Evolutionary conservation across 2,329 filamentous ascomycete genomes (phyloP), one percentile per base, ranked within the genome.

Genomic region (Fusarium agapanthi): DNA sequence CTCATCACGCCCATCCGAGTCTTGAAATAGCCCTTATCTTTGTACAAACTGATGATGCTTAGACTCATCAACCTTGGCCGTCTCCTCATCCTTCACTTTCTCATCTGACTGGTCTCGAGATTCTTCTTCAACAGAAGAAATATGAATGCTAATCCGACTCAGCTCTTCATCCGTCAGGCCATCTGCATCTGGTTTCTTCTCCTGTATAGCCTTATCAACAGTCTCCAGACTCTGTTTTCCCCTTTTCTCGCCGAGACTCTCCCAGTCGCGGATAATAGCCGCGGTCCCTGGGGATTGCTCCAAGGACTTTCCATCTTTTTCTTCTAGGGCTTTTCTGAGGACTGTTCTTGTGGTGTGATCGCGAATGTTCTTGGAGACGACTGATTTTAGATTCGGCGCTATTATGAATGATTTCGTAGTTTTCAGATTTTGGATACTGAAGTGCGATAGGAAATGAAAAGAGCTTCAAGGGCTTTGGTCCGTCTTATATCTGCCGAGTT

Each of bases 31-130:
- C 0, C 67, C 67, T 65, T 65, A 70, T 38, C 65, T 40, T 12
- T 6, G 60, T 2, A 70, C 32, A 16, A 47, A 70, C 32, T 70
- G 67, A 40, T 70, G 67, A 18, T 70, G 67, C 11, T 61, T 69
- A 20, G 69, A 69, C 38, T 53, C 38, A 15, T 56, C 30, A 20
- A 70, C 69, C 32, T 35, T 41, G 9, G 28, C 10, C 9, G n/a
- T n/a, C 18, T 70, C 67, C 6, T 61, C 30, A 0, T 41, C 20
- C 2, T 24, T 55, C 1, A 16, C 1, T 1, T 56, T 30, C 8
- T 37, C n/a, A 24, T 47, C 54, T 3, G 44, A 30, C 4, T 30
- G 7, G 2, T 44, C 40, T 11, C 24, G 48, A 11, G 34, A 22
- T 3, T 47, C 28, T 6, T 51, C 32, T 2, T 34, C 32, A 6